Base-by-base conservation (phyloP, 148 eudicot species). In the Rhododendron vialii region DNA sequence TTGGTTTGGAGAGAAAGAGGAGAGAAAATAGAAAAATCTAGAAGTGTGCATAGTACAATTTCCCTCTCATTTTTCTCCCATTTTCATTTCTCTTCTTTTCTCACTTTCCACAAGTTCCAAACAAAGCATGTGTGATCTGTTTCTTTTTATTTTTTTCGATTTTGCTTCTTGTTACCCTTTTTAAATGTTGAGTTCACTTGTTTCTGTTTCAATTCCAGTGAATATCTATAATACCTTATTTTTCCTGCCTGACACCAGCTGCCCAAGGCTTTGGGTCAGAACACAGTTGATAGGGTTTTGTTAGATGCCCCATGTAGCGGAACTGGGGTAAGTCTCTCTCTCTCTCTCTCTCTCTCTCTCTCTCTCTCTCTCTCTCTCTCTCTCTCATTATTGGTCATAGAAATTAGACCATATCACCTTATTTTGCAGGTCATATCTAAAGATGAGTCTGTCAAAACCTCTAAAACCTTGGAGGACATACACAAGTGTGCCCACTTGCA, bases 301-400 rank as follows among this genome's bases (percentile, higher is more conserved):
- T 80, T 97, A 90, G 99, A 97, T 91, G 98, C 99, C 30, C 99
- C 99, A 85, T 97, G 99, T 90, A 97, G 99, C 88, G 99, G 99
- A 86, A 97, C 99, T 74, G 99, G 98, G 91, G 98, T 97, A 93
- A 85, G 93, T 55, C 41, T 2, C 45, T 1, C 9, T 7, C 79
- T 20, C 50, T 20, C 80, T 74, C 84, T 51, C 20, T 77, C 35
- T 48, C 74, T 2, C 26, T 38, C 45, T 35, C 14, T 11, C 41
- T n/a, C 41, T 13, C 26, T 73, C 24, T 51, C 20, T 77, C 35
- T 57, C 74, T 4, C 26, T 51, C 45, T 43, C 14, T 14, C 41
- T 30, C 41, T 18, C 22, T 73, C 24, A 53, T 80, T 45, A n/a
- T n/a, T 4, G 11, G 24, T 45, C 8, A 30, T 18, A 50, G 48